Percentiles rank a stretch among this genome's conserved stretches.
phyloP scores from a whole-genome alignment of 768 basidiomycete genomes.

The Polyporus arcularius region DNA sequence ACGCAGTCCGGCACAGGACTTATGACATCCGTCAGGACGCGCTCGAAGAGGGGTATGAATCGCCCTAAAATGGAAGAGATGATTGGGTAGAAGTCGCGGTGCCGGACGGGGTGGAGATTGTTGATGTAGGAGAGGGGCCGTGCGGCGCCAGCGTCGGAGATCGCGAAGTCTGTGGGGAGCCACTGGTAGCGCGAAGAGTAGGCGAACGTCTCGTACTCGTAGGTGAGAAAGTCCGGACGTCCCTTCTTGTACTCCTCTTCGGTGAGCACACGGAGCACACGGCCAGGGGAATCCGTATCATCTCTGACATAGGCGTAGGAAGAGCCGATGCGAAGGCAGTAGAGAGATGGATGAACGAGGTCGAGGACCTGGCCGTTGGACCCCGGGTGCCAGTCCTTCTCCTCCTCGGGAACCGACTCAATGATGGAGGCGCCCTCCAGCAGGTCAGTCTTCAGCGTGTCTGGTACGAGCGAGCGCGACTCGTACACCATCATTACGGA shows the following conservation, averaged over 20 bases:
- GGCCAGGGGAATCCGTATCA: too few species aligned
- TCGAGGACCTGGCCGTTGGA: slow-evolving; percentile 45
- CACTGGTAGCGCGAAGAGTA: slow-evolving; percentile 24
- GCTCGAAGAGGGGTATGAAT: too few species aligned
- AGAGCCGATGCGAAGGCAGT: slow-evolving; percentile 8
- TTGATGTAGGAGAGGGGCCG: slow-evolving; percentile 29
- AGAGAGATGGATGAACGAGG: slow-evolving; percentile 47
- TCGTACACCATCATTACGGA: neutral
- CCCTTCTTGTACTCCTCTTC: neutral
- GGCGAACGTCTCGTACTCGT: neutral
- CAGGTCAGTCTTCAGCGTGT: neutral
- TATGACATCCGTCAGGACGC: too few species aligned
- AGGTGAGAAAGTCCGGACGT: neutral
- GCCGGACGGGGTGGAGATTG: slow-evolving; percentile 26
- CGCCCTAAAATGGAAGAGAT: neutral
- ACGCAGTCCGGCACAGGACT: too few species aligned
- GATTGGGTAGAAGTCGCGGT: slow-evolving; percentile 4
- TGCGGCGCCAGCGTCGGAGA: slow-evolving; percentile 23
- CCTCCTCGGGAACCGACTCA: slow-evolving; percentile 36
- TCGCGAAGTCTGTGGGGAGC: slow-evolving; percentile 31
- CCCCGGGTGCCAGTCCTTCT: slow-evolving; percentile 49
- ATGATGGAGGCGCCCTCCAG: slow-evolving; percentile 20
- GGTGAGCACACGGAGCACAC: neutral
- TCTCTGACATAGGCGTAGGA: neutral
- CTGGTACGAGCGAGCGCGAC: neutral